Evolutionary conservation across 768 basidiomycete genomes (phyloP), one percentile per base, ranked within the genome.

Genomic region (Boletus speciosus): DNA sequence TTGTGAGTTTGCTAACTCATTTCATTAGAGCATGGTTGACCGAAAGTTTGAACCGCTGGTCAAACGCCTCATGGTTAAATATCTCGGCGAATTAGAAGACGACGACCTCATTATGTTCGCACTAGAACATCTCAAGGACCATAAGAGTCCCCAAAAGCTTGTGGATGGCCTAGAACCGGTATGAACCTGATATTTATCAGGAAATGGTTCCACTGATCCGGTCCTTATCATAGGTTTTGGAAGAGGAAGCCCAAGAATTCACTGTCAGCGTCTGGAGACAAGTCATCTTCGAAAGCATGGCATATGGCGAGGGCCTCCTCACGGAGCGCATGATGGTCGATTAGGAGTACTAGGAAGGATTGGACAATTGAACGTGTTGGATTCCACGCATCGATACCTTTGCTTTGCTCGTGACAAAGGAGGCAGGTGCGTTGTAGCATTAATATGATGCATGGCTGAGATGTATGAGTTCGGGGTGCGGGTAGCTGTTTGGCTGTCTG

Each of bases 21-120:
- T 52, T 52, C n/a, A 7, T n/a, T 60, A 95, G 93, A 74, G 74
- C 31, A 78, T 90, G 70, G 87, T 96, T 61, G 88, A 90, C 61
- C 81, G 84, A 39, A 97, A 96, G 71, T 76, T 98, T 16, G 88
- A 93, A 68, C 86, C 91, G 31, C 74, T 95, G 49, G 83, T 93
- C 27, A 88, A 90, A 58, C 81, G 82, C 8, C 78, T 88, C 60
- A 93, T 98, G 84, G 78, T 81, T 35, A 88, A 89, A 67, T 92
- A 90, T 63, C 82, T 98, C 12, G 94, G 93, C 54, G 93, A 95
- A 65, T 80, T 93, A 65, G 91, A 94, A 56, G 94, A 96, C 65
- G 91, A 94, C 57, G 94, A 98, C 65, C 79, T 97, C 55, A 86
- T 93, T 52, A 90, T 96, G 83, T 97, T 93, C 68, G 92, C 90